Evolutionary conservation across 2,329 filamentous ascomycete species (phyloP).

Genomic region (Trichoderma atroviride): DNA sequence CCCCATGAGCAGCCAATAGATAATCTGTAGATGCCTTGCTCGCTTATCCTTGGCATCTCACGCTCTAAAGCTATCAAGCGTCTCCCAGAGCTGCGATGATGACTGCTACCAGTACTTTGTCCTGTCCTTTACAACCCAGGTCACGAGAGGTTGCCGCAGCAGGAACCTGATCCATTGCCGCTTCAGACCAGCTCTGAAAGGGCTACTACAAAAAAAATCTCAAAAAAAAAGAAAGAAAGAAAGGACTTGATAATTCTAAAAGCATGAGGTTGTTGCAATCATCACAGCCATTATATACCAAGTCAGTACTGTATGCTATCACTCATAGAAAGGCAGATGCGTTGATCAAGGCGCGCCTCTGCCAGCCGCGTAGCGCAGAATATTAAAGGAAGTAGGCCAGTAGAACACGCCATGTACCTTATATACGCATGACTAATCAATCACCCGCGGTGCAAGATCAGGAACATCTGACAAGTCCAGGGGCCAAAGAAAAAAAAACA

Average conservation of each 20-base stretch:
- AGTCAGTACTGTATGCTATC: not conserved
- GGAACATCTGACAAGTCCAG: constrained; percentile 9
- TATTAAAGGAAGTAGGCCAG: constrained; percentile 16
- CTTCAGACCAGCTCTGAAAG: constrained; percentile 16
- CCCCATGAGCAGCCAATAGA: not conserved
- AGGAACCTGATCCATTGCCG: constrained; percentile 6
- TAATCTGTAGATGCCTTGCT: not conserved
- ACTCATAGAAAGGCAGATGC: not conserved
- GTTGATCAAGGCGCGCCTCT: constrained; percentile 3
- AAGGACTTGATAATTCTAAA: not conserved
- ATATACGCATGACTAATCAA: constrained; percentile 27
- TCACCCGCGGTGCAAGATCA: constrained; percentile 5
- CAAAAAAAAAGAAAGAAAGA: not conserved
- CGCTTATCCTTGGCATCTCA: not conserved
- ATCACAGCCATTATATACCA: not conserved
- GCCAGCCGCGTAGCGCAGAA: not conserved
- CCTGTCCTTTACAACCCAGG: not conserved
- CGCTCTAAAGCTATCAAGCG: not conserved
- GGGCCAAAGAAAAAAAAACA: not conserved
- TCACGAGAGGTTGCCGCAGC: not conserved
- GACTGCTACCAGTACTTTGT: not conserved
- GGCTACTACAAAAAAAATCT: constrained; percentile 5
- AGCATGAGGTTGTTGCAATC: not conserved
- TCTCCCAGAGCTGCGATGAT: not conserved
- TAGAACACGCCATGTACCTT: constrained; percentile 3